Evolutionary conservation across 2,329 filamentous ascomycete species (phyloP), one percentile per base, ranked within the genome.

Genomic region (Trichoderma breve): DNA sequence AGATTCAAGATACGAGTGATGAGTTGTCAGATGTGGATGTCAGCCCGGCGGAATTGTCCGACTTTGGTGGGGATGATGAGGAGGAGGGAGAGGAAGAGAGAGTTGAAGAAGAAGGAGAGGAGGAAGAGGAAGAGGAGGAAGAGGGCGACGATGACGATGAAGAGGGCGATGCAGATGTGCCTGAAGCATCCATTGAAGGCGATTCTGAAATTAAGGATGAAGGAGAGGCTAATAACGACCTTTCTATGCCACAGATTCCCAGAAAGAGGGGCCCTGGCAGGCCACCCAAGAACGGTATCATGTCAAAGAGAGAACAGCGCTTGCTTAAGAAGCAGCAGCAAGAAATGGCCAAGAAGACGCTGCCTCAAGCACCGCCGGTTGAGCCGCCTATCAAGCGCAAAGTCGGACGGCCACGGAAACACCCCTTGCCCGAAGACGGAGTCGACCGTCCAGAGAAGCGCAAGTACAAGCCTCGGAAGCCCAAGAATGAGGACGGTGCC

Each of bases 251-350:
- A 24, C 81, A 84, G 71, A 82, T 89, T 34, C 87, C 89, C 32
- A 92, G 89, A 81, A 91, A 92, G 74, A 90, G 92, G 75, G 93
- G 93, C 15, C 93, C 93, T 11, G 93, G 93, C n/a, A 85, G 93
- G 68, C 93, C 93, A 24, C 93, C 93, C 0, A 95, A 95, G 82
- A 92, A 95, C 77, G 93, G 93, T 32, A 87, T 94, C 78, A 93
- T 94, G 89, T 95, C 92, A 1, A 94, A 94, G 81, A 86, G 93
- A 71, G 91, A 94, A 77, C 87, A 91, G 75, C 85, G 89, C 21
- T 80, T 90, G 62, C 85, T 90, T 8, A 89, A 91, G 81, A 92
- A 91, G 79, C 80, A 82, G 70, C 82, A 84, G 71, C 80, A 83
- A 72, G 82, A 84, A 73, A 80, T 82, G 75, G 85, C 84, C 26